Evolutionary conservation across 192 early-diverging fungal genomes (phyloP).

Genomic region (Gamsiella multidivaricata): DNA sequence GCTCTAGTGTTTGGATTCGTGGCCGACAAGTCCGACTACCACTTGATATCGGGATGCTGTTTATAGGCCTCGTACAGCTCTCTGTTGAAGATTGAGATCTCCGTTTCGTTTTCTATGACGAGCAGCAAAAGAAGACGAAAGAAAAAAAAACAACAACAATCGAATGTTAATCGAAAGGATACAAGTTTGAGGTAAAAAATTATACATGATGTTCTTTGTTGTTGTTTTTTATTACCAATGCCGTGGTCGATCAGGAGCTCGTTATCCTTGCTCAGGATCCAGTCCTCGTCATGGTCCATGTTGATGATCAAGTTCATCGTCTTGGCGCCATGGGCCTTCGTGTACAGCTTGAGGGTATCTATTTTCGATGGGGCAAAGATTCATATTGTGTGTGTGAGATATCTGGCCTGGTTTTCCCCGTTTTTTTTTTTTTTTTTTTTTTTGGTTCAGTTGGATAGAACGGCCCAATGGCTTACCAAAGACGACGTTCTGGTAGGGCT

Average conservation of each 20-base stretch:
- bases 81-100: slow-evolving; percentile 84
- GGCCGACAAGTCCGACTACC: no score
- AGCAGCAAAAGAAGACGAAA: not conserved
- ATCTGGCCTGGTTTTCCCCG: no score
- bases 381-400: no score
- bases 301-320: slow-evolving; percentile 91
- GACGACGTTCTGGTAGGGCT: slow-evolving; percentile 72
- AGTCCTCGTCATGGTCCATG: slow-evolving; percentile 75
- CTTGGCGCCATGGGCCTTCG: slow-evolving; percentile 79
- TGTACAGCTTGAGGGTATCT: slow-evolving; percentile 85
- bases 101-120: slow-evolving; percentile 79
- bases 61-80: slow-evolving; percentile 78
- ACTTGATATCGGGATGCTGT: slow-evolving; percentile 82
- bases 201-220: not conserved
- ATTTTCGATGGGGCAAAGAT: not conserved
- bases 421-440: not conserved
- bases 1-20: no score
- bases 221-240: slow-evolving; percentile 62
- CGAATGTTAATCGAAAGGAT: not conserved
- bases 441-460: not conserved
- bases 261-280: slow-evolving; percentile 68
- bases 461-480: slow-evolving; percentile 62
- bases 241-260: slow-evolving; percentile 64
- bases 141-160: not conserved
- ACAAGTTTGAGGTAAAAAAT: not conserved